A percentile compares a stretch with the other conserved stretches of the same genome.
These are phyloP conservation scores for Aureobasidium melanogenum DNA, from an alignment of 2,329 filamentous ascomycete genomes.

Conservation along the genomic window DNA sequence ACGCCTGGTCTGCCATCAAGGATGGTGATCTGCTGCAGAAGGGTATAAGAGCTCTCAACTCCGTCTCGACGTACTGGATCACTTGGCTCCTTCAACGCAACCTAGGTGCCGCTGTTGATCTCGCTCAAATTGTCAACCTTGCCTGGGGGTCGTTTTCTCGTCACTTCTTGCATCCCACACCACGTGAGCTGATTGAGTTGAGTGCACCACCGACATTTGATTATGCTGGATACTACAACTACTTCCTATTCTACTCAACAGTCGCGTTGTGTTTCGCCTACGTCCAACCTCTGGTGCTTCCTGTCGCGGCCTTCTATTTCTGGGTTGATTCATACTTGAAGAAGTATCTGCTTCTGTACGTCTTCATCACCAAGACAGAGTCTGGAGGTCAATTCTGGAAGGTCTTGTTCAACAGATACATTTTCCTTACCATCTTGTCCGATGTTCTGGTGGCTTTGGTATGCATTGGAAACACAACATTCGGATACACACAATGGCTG, in stretches of 20 bases:
- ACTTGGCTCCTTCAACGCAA: conserved; percentile 90
- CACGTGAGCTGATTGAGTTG: conserved; percentile 81
- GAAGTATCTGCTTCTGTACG: conserved; percentile 86
- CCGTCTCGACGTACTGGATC: conserved; percentile 85
- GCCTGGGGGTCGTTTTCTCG: conserved; percentile 77
- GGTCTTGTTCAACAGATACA: conserved; percentile 81
- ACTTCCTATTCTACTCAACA: conserved; percentile 89
- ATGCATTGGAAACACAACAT: conserved; percentile 55
- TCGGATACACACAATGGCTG: conserved; percentile 37
- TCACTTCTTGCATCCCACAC: conserved; percentile 79
- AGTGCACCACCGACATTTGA: conserved; percentile 90
- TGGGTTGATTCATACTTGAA: conserved; percentile 78
- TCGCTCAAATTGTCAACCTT: conserved; percentile 80
- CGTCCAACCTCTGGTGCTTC: conserved; percentile 78
- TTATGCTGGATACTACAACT: conserved; percentile 96
- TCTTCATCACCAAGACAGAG: conserved; percentile 94
- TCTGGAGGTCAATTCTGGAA: conserved; percentile 92
- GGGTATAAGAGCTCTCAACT: conserved; percentile 67
- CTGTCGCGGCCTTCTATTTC: conserved; percentile 85
- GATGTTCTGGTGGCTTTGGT: conserved; percentile 72
- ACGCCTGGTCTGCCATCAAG: conserved; percentile 61
- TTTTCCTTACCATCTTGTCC: conserved; percentile 71
- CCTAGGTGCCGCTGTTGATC: conserved; percentile 82
- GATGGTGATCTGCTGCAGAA: conserved; percentile 53
- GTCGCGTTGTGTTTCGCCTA: conserved; percentile 77